Evolutionary conservation across 176 grass and related monocot genomes (phyloP), one percentile per base, ranked within the genome.

Genomic region (Hordeum marinum): DNA sequence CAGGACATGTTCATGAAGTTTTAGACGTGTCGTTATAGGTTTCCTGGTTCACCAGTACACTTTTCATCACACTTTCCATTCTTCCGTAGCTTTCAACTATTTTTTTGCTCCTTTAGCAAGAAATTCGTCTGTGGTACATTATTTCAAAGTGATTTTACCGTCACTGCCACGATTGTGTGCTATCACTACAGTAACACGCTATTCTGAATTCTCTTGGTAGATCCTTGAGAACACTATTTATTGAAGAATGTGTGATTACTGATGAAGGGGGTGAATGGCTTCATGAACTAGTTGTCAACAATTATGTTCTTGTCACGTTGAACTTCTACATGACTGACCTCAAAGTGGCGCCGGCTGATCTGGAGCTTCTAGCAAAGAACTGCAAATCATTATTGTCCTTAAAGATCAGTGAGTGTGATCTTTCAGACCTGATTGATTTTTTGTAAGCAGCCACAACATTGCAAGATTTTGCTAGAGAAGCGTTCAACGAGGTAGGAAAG

Each of bases 301-400:
- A 92, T 69, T 91, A 83, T 42, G 87, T 93, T 79, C 83, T 98
- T 14, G 86, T 90, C 76, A 72, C 85, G 77, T 83, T 98, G 68
- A 98, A 98, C 76, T 95, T 98, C 82, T 90, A 98, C 85, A 92
- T 95, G 91, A 95, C 93, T 12, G 91, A 95, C 0, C 91, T 98
- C 80, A 89, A 60, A 87, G 88, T 98, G 71, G 87, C 4, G 0
- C 81, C 87, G 11, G 69, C 85, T 82, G 87, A 98, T 87, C 89
- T 98, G 63, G 92, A 95, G 83, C 84, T 92, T 85, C 93, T 98
- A 65, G 89, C 89, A 55, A 84, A 88, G 76, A 92, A 95, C 85
- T 98, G 91, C 81, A 91, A 89, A 80, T 93, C 91, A 10, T 82
- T 98, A 81, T 78, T 93, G 82, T 95, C 91, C 55, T 82, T 98